Percentiles rank a stretch among this genome's conserved stretches.
Conservation (phyloP, 208 protist genomes). For the Crithidia fasciculata region DNA sequence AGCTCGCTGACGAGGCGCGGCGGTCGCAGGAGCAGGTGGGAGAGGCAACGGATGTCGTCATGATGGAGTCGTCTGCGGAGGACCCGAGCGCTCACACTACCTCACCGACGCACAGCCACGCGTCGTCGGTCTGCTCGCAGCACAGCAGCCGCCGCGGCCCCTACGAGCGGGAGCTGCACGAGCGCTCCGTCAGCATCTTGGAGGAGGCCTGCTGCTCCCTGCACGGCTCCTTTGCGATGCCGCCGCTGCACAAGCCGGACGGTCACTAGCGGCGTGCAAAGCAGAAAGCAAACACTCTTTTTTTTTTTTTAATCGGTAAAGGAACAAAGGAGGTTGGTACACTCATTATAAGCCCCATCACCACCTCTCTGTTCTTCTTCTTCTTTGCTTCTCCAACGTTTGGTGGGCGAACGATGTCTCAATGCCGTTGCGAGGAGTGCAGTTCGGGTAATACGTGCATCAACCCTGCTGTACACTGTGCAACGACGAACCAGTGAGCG, state of each 20-base stretch:
- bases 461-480: no score
- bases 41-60: slow-evolving; percentile 26
- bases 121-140: slow-evolving; percentile 12
- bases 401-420: no score
- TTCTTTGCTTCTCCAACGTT: no score
- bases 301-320: neutral
- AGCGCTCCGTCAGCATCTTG: slow-evolving; percentile 31
- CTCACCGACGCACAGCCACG: slow-evolving; percentile 14
- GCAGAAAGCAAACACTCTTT: neutral
- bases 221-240: slow-evolving; percentile 30
- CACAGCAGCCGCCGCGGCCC: neutral
- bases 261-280: neutral
- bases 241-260: slow-evolving; percentile 3
- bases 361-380: no score
- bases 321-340: no score
- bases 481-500: no score
- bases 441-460: no score
- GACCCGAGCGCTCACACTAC: neutral
- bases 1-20: slow-evolving; percentile 47
- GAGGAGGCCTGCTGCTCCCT: slow-evolving; percentile 36
- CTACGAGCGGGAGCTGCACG: slow-evolving; percentile 30
- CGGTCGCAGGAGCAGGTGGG: neutral
- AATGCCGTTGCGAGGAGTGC: no score
- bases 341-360: no score
- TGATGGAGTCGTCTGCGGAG: slow-evolving; percentile 5